Evolutionary conservation across 768 basidiomycete genomes (phyloP).

Genomic region (Lyophyllum decastes): DNA sequence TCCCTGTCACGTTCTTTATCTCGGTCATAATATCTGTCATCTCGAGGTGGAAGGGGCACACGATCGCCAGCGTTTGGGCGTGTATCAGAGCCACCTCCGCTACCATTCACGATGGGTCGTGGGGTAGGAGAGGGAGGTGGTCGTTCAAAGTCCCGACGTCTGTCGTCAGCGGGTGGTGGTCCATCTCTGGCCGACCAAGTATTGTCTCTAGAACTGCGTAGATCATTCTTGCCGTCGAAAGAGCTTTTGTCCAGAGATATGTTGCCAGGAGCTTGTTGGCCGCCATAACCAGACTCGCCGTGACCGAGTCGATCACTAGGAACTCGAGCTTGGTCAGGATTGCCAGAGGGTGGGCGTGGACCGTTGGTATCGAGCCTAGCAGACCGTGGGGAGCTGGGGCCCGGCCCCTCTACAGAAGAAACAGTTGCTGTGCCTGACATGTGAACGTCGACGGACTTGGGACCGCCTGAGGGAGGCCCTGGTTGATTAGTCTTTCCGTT

Average conservation of each 20-base stretch:
- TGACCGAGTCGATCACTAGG: slow-evolving; percentile 20
- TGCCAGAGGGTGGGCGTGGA: slow-evolving; percentile 10
- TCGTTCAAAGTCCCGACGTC: slow-evolving; percentile 28
- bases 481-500: slow-evolving; percentile 19
- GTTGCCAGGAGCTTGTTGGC: slow-evolving; percentile 22
- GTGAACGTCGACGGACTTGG: slow-evolving; percentile 13
- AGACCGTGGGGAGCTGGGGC: slow-evolving; percentile 8
- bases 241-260: slow-evolving; percentile 23
- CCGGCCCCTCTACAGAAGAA: slow-evolving; percentile 11
- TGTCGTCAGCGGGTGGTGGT: slow-evolving; percentile 26
- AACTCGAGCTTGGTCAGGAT: slow-evolving; percentile 13
- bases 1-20: slow-evolving; percentile 41
- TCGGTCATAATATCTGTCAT: slow-evolving; percentile 32
- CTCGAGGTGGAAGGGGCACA: slow-evolving; percentile 24
- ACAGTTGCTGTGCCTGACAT: slow-evolving; percentile 14
- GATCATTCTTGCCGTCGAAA: slow-evolving; percentile 30
- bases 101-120: slow-evolving; percentile 11
- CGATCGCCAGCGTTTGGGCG: slow-evolving; percentile 17
- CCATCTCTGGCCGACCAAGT: slow-evolving; percentile 30
- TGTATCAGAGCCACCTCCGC: slow-evolving; percentile 13
- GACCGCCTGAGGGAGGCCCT: slow-evolving; percentile 14
- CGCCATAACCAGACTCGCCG: slow-evolving; percentile 30
- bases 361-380: slow-evolving; percentile 14
- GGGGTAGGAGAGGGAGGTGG: slow-evolving; percentile 15
- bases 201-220: slow-evolving; percentile 17